Percentiles rank a stretch among this genome's conserved stretches.
Conservation (phyloP, 2,329 filamentous ascomycete genomes). For the Plectosphaerella cucumerina region DNA sequence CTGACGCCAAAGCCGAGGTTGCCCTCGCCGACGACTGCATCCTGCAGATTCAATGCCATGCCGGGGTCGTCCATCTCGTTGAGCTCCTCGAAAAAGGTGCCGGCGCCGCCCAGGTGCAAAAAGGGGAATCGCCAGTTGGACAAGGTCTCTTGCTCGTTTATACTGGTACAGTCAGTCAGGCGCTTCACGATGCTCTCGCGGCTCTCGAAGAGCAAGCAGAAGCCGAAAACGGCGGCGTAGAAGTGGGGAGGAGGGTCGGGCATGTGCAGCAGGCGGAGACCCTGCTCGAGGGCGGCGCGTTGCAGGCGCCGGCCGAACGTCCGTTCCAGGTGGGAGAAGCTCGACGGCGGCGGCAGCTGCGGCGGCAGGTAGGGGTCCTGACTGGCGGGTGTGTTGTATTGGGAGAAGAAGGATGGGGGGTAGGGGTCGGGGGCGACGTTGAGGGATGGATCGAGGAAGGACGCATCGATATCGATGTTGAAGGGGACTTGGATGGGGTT, state of each 20-base stretch:
- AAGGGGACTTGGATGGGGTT: conserved; percentile 1
- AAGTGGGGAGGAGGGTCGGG: conserved; percentile 40
- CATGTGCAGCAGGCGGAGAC: conserved; percentile 51
- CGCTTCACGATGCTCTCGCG: conserved; percentile 41
- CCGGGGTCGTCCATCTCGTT: conserved; percentile 7
- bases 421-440: conserved; percentile 26
- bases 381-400: background rate
- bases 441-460: conserved; percentile 17
- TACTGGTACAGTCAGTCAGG: conserved; percentile 27
- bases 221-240: conserved; percentile 61
- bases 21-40: background rate
- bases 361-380: conserved; percentile 23
- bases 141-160: conserved; percentile 37
- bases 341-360: conserved; percentile 39
- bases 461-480: conserved; percentile 10
- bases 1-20: conserved; percentile 11
- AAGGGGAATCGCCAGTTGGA: conserved; percentile 58
- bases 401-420: conserved; percentile 5
- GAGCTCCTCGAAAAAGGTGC: conserved; percentile 53
- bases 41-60: conserved; percentile 12
- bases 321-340: conserved; percentile 59
- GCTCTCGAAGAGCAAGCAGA: conserved; percentile 60
- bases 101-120: conserved; percentile 62
- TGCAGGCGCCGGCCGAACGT: conserved; percentile 70
- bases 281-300: conserved; percentile 59